Evolutionary conservation across 163 green algal species (phyloP).

Genomic region (Scenedesmus sp.): DNA sequence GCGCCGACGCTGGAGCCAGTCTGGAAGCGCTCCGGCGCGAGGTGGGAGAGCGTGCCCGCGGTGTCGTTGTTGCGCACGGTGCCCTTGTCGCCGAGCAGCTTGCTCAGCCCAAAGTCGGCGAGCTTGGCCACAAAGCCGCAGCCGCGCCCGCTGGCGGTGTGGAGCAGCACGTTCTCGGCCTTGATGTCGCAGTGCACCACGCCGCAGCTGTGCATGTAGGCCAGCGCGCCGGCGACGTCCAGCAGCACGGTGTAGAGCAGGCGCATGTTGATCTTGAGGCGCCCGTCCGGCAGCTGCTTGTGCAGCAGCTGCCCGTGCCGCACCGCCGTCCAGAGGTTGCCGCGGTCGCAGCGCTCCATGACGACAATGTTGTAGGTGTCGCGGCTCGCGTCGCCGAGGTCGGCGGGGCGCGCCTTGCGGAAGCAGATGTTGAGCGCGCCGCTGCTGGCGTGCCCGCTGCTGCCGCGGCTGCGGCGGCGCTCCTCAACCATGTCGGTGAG

Average conservation of each 20-base stretch:
- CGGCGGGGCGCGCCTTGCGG: not conserved
- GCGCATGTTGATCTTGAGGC: constrained; percentile 20
- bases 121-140: constrained; percentile 32
- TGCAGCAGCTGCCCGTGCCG: constrained; percentile 18
- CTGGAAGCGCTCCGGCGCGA: constrained; percentile 53
- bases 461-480: not conserved
- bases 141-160: not conserved
- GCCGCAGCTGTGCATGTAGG: constrained; percentile 65
- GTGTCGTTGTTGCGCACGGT: constrained; percentile 42
- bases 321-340: constrained; percentile 18
- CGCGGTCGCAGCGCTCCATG: constrained; percentile 36
- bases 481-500: constrained; percentile 44
- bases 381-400: not conserved
- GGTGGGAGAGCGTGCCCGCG: constrained; percentile 29
- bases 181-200: constrained; percentile 75
- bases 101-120: constrained; percentile 65
- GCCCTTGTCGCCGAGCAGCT: constrained; percentile 47
- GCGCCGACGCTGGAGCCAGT: constrained; percentile 48
- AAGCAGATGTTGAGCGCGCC: not conserved
- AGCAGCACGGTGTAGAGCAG: constrained; percentile 35
- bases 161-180: constrained; percentile 18
- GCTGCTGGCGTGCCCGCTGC: not conserved
- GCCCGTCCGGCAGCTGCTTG: constrained; percentile 4
- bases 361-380: constrained; percentile 28
- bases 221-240: constrained; percentile 54